Evolutionary conservation across 176 grass and related monocot species (phyloP), one percentile per base, ranked within the genome.

Genomic region (Guadua angustifolia): DNA sequence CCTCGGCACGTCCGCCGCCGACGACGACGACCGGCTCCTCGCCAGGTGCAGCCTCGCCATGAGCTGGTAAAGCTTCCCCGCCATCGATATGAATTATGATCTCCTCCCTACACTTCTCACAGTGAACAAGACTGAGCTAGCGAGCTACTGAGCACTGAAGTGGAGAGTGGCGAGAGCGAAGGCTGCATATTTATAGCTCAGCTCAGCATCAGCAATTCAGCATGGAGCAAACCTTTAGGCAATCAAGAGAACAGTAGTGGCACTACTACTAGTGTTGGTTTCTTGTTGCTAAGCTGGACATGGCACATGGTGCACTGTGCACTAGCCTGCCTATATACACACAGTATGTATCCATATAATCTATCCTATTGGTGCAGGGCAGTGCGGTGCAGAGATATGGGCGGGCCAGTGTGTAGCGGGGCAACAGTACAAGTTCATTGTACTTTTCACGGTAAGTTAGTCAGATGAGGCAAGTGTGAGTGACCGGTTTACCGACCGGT

Each of bases 41-140:
- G 70, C 85, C 26, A 87, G 36, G 50, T 89, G 82, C 42, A 89
- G 74, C 83, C 82, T 86, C 17, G 85, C 58, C 52, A 92, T 53
- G 66, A 89, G 52, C 4, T 92, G 83, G 2, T 85, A 88, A 16
- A 89, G 84, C 87, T 89, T 92, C 11, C 80, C 79, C 32, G 77
- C 87, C 90, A 89, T 89, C 18, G 50, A 53, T 66, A 49, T 15
- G n/a, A n/a, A n/a, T n/a, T n/a, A n/a, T n/a, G 46, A 49, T 49
- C 46, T 49, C 44, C 44, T 45, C 46, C 46, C 13, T 15, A 49
- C 46, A 15, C 46, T 15, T 5, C 45, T 47, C 18, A 8, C 55
- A 66, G 32, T 35, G 56, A 83, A 50, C 15, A 40, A 84, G 46
- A 50, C 24, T 9, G 56, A 22, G 18, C 17, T 16, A 7, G 2